Percentiles rank a stretch among this genome's conserved stretches.
phyloP scores from a whole-genome alignment of 2,329 filamentous ascomycete species.

The Fusarium siculi region DNA sequence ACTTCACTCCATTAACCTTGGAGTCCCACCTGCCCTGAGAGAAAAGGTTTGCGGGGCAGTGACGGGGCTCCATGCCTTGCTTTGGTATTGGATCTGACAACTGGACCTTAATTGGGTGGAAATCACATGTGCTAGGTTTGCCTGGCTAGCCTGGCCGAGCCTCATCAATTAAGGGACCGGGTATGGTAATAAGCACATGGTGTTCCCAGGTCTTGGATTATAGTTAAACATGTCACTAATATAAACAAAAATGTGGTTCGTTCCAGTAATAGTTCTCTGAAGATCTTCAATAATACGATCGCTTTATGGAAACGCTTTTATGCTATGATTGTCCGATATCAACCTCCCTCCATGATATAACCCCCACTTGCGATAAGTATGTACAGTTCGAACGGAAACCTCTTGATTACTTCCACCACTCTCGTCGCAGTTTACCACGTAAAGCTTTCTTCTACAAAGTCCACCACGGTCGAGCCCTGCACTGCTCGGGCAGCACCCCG shows the following conservation, averaged over 20 bases:
- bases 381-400: conserved; percentile 44
- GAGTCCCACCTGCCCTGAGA: neutral
- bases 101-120: neutral
- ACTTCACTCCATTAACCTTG: neutral
- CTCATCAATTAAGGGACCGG: neutral
- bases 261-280: neutral
- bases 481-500: conserved; percentile 72
- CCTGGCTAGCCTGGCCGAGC: neutral
- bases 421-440: conserved; percentile 61
- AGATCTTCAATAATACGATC: conserved; percentile 21
- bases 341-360: conserved; percentile 32
- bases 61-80: neutral
- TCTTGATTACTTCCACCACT: conserved; percentile 13
- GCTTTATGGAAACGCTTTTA: conserved; percentile 31
- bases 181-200: neutral
- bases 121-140: too few species aligned
- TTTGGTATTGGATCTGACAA: neutral
- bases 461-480: conserved; percentile 72
- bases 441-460: conserved; percentile 83
- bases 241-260: neutral
- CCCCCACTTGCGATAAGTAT: conserved; percentile 40
- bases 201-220: neutral
- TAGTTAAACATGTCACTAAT: neutral
- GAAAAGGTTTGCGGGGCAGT: neutral
- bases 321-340: conserved; percentile 29